phyloP scores from a whole-genome alignment of 768 basidiomycete species.

The Asterophora lycoperdoides region DNA sequence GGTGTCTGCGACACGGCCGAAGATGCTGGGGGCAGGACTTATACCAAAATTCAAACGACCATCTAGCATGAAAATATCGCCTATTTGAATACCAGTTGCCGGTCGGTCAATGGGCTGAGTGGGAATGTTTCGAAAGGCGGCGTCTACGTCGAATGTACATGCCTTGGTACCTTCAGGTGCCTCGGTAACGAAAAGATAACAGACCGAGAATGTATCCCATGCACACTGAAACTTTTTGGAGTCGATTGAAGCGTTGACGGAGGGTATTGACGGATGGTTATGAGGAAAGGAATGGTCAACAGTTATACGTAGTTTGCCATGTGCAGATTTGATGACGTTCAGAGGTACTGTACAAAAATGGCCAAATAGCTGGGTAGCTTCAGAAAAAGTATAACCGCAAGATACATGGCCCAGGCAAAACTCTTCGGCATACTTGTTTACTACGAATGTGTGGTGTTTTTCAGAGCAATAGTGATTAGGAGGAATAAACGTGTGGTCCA shows the following conservation, averaged over 20 bases:
- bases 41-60: neutral
- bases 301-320: neutral
- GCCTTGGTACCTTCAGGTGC: neutral
- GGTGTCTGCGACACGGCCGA: neutral
- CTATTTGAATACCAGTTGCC: neutral
- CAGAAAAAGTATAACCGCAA: neutral
- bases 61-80: neutral
- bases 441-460: neutral
- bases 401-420: neutral
- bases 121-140: neutral
- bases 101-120: neutral
- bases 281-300: conserved; percentile 3
- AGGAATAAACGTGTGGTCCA: neutral
- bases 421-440: neutral
- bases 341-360: conserved; percentile 2
- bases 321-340: neutral
- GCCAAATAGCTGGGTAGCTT: neutral
- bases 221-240: neutral
- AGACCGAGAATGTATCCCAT: neutral
- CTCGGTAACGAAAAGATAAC: neutral
- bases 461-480: neutral
- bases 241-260: neutral
- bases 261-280: neutral
- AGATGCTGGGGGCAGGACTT: neutral
- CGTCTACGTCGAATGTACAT: neutral